phyloP scores from a whole-genome alignment of 2,329 filamentous ascomycete species.

The Microsporum audouinii region DNA sequence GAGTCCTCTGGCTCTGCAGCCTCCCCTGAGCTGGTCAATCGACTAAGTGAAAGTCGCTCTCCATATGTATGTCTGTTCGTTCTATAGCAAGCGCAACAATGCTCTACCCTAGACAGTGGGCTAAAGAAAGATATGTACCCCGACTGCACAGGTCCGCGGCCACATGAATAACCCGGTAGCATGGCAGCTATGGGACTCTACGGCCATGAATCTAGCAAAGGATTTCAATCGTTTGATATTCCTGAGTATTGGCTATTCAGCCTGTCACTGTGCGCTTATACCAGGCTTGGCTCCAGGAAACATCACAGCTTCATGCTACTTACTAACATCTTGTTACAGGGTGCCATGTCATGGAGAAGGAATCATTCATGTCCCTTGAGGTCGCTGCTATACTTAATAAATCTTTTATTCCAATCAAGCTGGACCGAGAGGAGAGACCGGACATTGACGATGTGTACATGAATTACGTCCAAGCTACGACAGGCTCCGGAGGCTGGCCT shows the following conservation, averaged over 20 bases:
- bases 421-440: conserved; percentile 87
- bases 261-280: conserved; percentile 68
- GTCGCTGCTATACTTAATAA: conserved; percentile 74
- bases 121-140: background rate
- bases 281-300: background rate
- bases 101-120: background rate
- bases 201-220: conserved; percentile 64
- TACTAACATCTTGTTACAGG: conserved; percentile 35
- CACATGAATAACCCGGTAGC: conserved; percentile 73
- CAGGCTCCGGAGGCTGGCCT: conserved; percentile 82
- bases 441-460: conserved; percentile 95
- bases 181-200: conserved; percentile 80
- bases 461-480: conserved; percentile 94
- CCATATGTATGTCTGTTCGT: conserved; percentile 49
- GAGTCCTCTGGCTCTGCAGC: conserved; percentile 8
- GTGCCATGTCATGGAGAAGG: conserved; percentile 82
- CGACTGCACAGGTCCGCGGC: conserved; percentile 46
- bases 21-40: conserved; percentile 39
- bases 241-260: conserved; percentile 85
- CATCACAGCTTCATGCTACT: background rate
- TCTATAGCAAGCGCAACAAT: background rate
- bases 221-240: conserved; percentile 81
- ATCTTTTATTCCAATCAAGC: conserved; percentile 78
- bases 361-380: conserved; percentile 75
- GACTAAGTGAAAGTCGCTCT: conserved; percentile 50